Evolutionary conservation across 2,329 filamentous ascomycete species (phyloP), one percentile per base, ranked within the genome.

Genomic region (Pseudogymnoascus sp.): DNA sequence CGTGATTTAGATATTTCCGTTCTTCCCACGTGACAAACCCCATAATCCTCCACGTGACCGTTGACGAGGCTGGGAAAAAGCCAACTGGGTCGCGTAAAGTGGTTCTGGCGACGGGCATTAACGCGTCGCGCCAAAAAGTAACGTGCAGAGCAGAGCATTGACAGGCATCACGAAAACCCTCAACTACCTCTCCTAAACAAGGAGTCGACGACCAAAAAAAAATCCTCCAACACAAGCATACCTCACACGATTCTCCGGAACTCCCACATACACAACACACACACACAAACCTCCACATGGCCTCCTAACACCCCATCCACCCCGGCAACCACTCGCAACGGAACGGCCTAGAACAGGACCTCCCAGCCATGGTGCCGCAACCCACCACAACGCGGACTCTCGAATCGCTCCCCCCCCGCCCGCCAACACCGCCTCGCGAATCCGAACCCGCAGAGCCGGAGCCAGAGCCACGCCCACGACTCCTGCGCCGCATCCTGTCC

Each of bases 381-480:
- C 60, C 64, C 63, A 64, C 65, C 45, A 58, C 64, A 19, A 64
- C 64, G 60, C 62, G 62, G 65, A 43, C 62, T 69, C 75, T 86
- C 68, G 80, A 84, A 66, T 77, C 78, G 63, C 76, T 86, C 61
- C 77, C 80, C 66, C 73, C 82, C 65, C 81, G 84, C 73, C 86
- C 86, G 26, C 86, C 86, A n/a, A 89, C 86, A 35, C 86, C 86
- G 55, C 86, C 86, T n/a, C 81, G 70, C 66, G 72, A 75, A 60
- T 72, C 72, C 6, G 68, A 63, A 70, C 65, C 78, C 79, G 43
- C 74, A 60, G 58, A 63, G 23, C 62, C 65, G 2, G 19, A 19
- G 19, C 19, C 19, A 19, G 19, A 19, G 19, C 19, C 19, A 23
- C 67, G 65, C 10, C 63, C 65, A 4, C 62, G 23, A 55, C 62